Conservation (phyloP, 768 basidiomycete genomes). For the Hygrocybe coccinea region DNA sequence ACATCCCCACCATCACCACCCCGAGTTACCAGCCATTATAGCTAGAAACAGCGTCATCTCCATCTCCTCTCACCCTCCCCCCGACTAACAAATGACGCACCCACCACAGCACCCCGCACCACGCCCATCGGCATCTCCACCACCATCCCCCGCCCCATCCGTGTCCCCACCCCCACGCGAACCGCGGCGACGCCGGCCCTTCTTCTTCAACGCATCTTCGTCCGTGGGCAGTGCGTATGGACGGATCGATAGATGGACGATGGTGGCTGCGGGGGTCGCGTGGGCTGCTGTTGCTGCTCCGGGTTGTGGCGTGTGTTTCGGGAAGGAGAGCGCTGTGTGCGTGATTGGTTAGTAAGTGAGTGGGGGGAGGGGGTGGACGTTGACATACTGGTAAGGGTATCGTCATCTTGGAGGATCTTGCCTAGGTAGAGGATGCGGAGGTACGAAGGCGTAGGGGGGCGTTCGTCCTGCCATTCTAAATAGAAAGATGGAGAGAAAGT, state of each 20-base stretch:
- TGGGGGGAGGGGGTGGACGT: slow-evolving; percentile 8
- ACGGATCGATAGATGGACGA: slow-evolving; percentile 72
- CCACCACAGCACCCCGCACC: slow-evolving; percentile 9
- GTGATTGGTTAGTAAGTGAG: background rate
- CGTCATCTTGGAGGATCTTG: slow-evolving; percentile 79
- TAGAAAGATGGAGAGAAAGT: background rate
- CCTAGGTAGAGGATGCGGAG: slow-evolving; percentile 73
- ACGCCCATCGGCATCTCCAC: background rate
- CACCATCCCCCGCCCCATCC: background rate
- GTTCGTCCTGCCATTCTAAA: slow-evolving; percentile 73
- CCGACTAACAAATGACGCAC: slow-evolving; percentile 10
- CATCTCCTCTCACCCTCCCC: no score
- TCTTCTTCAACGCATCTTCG: slow-evolving; percentile 53
- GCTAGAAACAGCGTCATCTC: no score
- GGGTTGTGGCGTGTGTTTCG: slow-evolving; percentile 5
- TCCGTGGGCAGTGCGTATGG: slow-evolving; percentile 49
- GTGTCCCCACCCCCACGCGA: background rate
- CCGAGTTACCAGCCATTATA: no score
- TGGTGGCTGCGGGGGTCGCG: slow-evolving; percentile 41
- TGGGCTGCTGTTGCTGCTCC: background rate
- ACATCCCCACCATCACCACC: no score
- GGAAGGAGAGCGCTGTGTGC: background rate
- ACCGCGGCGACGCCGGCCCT: slow-evolving; percentile 26
- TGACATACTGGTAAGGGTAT: slow-evolving; percentile 61
- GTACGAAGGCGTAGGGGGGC: slow-evolving; percentile 72